A percentile compares a stretch with the other conserved stretches of the same genome.
Conservation (phyloP, 2,329 filamentous ascomycete species). For the Diplocarpon mali region DNA sequence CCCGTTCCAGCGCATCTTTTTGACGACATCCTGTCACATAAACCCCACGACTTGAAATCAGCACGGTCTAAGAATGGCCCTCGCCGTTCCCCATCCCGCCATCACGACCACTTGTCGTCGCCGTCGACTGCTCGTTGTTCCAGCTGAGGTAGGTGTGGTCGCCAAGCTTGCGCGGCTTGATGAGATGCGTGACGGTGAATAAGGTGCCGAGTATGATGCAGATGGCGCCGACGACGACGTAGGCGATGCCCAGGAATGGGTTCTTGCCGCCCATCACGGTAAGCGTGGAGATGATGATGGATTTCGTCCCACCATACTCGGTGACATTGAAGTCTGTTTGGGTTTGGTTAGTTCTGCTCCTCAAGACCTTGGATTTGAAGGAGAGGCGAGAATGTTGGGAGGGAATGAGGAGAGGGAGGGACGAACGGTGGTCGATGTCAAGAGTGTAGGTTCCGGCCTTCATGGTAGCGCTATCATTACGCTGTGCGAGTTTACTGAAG, state of each 20-base stretch:
- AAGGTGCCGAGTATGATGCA: slow-evolving; percentile 81
- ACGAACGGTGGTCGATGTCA: slow-evolving; percentile 68
- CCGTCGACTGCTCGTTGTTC: slow-evolving; percentile 60
- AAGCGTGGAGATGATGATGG: slow-evolving; percentile 76
- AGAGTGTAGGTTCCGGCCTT: slow-evolving; percentile 61
- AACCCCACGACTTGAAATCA: not conserved
- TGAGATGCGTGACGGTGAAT: slow-evolving; percentile 82
- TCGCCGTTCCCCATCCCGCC: slow-evolving; percentile 6
- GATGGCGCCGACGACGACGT: slow-evolving; percentile 84
- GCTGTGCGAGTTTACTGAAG: slow-evolving; percentile 85
- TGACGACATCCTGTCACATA: not conserved
- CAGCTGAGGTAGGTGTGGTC: slow-evolving; percentile 96
- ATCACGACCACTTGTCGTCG: slow-evolving; percentile 45
- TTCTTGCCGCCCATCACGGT: slow-evolving; percentile 94
- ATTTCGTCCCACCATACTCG: slow-evolving; percentile 77
- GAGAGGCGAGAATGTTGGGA: not conserved
- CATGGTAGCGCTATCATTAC: slow-evolving; percentile 67
- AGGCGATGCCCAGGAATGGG: slow-evolving; percentile 91
- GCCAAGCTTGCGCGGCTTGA: slow-evolving; percentile 93
- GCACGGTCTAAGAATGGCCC: slow-evolving; percentile 4
- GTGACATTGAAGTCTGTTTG: slow-evolving; percentile 65
- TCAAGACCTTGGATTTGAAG: not conserved
- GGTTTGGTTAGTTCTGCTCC: slow-evolving; percentile 12
- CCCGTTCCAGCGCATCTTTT: not conserved
- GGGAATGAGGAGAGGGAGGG: not conserved